A percentile compares a stretch with the other conserved stretches of the same genome.
phyloP scores from a whole-genome alignment of 371 early-diverging fungal genomes.

The Mucor piriformis region DNA sequence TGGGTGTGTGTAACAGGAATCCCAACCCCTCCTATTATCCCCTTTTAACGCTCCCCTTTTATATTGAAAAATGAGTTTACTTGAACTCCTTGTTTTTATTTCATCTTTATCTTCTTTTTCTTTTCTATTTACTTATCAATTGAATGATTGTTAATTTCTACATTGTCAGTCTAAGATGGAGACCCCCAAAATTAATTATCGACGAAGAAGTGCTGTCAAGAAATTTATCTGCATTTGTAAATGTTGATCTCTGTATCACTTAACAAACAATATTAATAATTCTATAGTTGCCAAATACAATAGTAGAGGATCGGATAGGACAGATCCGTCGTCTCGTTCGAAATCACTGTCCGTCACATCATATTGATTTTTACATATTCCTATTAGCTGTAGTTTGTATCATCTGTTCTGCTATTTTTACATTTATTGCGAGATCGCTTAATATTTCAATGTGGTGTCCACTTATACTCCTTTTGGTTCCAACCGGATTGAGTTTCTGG shows the following conservation, averaged over 20 bases:
- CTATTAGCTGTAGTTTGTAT: conserved; percentile 37
- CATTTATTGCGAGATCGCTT: conserved; percentile 42
- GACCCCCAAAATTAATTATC: conserved; percentile 32
- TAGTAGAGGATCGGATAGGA: conserved; percentile 27
- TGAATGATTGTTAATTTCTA: conserved; percentile 24
- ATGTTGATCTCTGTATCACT: background rate
- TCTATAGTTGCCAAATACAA: conserved; percentile 17
- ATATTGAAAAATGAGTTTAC: conserved; percentile 1
- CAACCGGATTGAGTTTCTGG: conserved; percentile 45
- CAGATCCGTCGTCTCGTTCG: conserved; percentile 28
- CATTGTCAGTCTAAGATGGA: conserved; percentile 39
- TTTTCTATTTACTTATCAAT: background rate
- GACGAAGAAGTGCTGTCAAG: conserved; percentile 20
- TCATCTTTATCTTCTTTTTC: background rate
- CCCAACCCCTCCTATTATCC: background rate
- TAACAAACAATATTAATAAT: background rate
- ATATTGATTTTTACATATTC: conserved; percentile 46
- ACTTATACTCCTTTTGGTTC: conserved; percentile 39
- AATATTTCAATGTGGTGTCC: conserved; percentile 54
- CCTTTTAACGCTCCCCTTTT: background rate
- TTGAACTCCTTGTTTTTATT: conserved; percentile 2
- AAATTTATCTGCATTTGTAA: conserved; percentile 30
- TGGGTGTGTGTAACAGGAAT: conserved; percentile 5
- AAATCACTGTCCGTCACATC: conserved; percentile 36
- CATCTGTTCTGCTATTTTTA: conserved; percentile 43